These are phyloP conservation scores for Serendipita sp. DNA, from an alignment of 1,284 basidiomycete genomes.

Conservation along the genomic window DNA sequence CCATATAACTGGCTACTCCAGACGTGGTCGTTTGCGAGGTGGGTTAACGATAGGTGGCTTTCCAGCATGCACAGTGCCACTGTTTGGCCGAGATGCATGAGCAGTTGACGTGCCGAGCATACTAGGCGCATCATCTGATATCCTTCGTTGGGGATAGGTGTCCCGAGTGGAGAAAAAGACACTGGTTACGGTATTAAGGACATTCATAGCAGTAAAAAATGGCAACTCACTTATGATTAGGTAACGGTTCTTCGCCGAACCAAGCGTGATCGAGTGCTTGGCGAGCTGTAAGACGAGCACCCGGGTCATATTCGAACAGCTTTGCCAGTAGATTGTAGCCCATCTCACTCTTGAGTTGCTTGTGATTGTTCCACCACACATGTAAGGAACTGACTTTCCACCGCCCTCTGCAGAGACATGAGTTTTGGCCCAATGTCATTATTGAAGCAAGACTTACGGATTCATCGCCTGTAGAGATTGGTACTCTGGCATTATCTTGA, in stretches of 20 bases:
- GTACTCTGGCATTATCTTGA: constrained; percentile 82
- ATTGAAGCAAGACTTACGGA: constrained; percentile 30
- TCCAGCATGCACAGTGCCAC: neutral
- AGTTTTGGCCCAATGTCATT: constrained; percentile 1
- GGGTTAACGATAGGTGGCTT: neutral
- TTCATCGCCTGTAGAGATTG: constrained; percentile 71
- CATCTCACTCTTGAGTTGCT: constrained; percentile 37
- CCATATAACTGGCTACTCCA: neutral
- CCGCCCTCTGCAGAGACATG: neutral
- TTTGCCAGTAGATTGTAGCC: constrained; percentile 76
- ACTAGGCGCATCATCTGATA: constrained; percentile 45
- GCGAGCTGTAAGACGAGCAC: constrained; percentile 68
- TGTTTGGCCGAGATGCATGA: constrained; percentile 1
- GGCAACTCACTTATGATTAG: constrained; percentile 51
- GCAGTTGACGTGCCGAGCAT: neutral
- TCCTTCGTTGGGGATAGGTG: constrained; percentile 55
- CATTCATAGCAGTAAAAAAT: constrained; percentile 7
- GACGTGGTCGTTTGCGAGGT: neutral
- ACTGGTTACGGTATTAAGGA: constrained; percentile 23
- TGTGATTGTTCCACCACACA: constrained; percentile 62
- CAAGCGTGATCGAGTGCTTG: constrained; percentile 70
- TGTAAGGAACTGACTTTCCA: constrained; percentile 45
- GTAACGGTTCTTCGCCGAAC: constrained; percentile 65
- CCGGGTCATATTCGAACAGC: constrained; percentile 85
- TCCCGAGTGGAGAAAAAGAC: constrained; percentile 47